Base-by-base conservation (phyloP, 345 rosid species). In the Brassica carinata region DNA sequence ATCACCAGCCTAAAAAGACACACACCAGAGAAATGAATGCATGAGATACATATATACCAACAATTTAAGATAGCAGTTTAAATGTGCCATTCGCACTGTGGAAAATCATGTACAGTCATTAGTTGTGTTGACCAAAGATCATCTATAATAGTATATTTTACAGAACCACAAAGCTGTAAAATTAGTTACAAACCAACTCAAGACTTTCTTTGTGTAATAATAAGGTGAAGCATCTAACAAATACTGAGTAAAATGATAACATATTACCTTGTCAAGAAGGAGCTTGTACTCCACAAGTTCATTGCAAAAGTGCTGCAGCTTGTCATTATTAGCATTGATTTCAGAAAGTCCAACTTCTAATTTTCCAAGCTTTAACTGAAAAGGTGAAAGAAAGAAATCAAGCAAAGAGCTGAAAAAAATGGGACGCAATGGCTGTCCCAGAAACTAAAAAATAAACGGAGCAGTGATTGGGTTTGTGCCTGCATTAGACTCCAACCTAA, bases 231-330 rank as follows among this genome's bases (percentile, higher is more conserved):
- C 31, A 68, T 57, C 31, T 38, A 65, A 19, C 33, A 11, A 67
- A 6, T 13, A 26, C 23, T 2, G 6, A 29, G 40, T n/a, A 23
- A 64, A 48, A 71, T 2, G 30, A 55, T 29, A 72, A 29, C 36
- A 72, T 8, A 76, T 64, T 87, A 90, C 98, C 98, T 92, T 91
- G 81, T 91, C 88, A 84, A 94, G 83, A 59, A 91, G 97, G 80
- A 91, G 85, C 86, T 89, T 95, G 85, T 90, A 92, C 89, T 95
- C 99, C 48, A 93, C 72, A 30, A 95, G 96, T 83, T 95, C 99
- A 84, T 90, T 95, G 84, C 88, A 91, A 19, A 19, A 19, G 23
- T 19, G 23, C 23, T 19, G 23, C 23, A 19, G 23, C 23, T 19
- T 19, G 23, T 19, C 23, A 19, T 19, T 19, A 19, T 19, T 19